Evolutionary conservation across 2,329 filamentous ascomycete genomes (phyloP).

Genomic region (Aspergillus viridinutans): DNA sequence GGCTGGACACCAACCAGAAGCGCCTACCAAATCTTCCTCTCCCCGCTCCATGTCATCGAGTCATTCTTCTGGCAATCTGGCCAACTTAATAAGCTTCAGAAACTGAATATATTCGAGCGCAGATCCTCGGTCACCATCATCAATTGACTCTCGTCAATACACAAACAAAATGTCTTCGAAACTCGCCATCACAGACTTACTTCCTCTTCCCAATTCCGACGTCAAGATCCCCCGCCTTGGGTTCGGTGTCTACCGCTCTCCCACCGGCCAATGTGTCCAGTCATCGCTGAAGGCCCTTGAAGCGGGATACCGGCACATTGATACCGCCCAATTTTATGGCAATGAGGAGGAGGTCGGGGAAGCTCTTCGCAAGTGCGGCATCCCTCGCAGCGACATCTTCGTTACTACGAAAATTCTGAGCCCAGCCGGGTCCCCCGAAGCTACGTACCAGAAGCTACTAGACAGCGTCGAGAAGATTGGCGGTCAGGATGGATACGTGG

Average conservation of each 20-base stretch:
- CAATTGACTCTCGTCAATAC: background rate
- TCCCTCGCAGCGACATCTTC: constrained; percentile 56
- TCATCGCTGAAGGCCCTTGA: constrained; percentile 56
- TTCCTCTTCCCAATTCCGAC: constrained; percentile 49
- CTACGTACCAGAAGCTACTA: constrained; percentile 55
- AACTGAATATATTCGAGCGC: background rate
- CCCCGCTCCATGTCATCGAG: constrained; percentile 5
- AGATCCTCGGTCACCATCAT: background rate
- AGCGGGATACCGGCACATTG: constrained; percentile 52
- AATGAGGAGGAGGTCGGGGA: constrained; percentile 66
- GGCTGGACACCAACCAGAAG: background rate
- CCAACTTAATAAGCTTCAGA: background rate
- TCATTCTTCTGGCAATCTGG: background rate
- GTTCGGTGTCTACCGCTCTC: constrained; percentile 67
- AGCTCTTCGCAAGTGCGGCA: constrained; percentile 54
- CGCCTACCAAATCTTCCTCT: constrained; percentile 8
- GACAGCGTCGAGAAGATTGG: constrained; percentile 62
- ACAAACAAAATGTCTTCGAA: constrained; percentile 29
- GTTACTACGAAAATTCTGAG: constrained; percentile 67
- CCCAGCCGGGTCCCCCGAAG: constrained; percentile 51
- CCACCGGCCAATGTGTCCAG: constrained; percentile 49
- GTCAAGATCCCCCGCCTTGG: constrained; percentile 62
- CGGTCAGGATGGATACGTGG: constrained; percentile 59
- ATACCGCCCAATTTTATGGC: constrained; percentile 63
- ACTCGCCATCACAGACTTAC: constrained; percentile 44